Evolutionary conservation across 2,329 filamentous ascomycete genomes (phyloP), one percentile per base, ranked within the genome.

Genomic region (Volutella citrinella): DNA sequence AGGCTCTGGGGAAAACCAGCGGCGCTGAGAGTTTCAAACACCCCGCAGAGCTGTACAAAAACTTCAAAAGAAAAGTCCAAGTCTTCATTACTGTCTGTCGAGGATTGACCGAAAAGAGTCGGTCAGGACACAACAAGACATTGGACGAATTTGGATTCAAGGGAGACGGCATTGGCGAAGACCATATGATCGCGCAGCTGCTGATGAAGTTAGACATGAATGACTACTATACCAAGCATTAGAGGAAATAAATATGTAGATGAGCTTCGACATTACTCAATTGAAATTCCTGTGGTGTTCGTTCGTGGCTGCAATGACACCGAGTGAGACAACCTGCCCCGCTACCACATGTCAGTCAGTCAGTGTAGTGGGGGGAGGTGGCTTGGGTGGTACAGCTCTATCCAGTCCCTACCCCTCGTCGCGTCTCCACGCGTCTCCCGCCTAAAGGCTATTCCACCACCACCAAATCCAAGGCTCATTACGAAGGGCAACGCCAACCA

Each of bases 61-160:
- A 66, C 19, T 87, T 94, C 50, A 74, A 72, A 53, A 85, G 81
- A 56, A 87, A 88, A 50, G 72, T 87, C 1, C 73, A 78, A 17
- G 75, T 86, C 0, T 93, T 95, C 49, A 70, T 93, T 37, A 82
- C 69, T 29, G 86, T 85, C 3, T 93, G 78, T 56, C 75, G 71
- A 39, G 81, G 73, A 3, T 68, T 84, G 53, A 80, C 70, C 25
- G 86, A 81, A 55, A 87, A 77, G 72, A 76, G 66, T 30, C 58
- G 67, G 43, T 51, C 58, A 37, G 37, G 46, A 5, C 66, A 54
- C 45, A 53, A 46, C 21, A 51, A 52, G 30, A 32, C 46, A 7
- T 53, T 49, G 13, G 57, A 51, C 42, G 53, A 45, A 41, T 57
- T 44, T 38, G 44, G 62, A 40, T 55, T 62, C 45, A 59, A 54